Conservation (phyloP, 2,329 filamentous ascomycete species). For the Trichoderma gracile region DNA sequence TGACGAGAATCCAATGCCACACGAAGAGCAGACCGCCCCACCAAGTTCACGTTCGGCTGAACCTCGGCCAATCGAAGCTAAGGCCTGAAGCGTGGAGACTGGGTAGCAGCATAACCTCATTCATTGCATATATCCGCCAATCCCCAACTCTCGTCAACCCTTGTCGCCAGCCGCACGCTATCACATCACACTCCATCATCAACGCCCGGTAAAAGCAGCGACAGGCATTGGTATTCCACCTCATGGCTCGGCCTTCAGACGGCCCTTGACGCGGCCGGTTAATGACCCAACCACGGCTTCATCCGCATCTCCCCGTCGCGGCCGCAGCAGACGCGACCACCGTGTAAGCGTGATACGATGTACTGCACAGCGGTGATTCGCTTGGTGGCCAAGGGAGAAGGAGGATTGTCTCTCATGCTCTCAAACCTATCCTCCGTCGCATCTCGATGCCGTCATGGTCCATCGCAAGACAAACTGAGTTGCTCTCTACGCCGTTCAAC, state of each 20-base stretch:
- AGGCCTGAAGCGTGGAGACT: background rate
- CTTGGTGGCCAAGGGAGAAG: background rate
- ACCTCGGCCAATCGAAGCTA: conserved; percentile 1
- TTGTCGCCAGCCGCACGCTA: background rate
- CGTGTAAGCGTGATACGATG: conserved; percentile 14
- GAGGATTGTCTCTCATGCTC: background rate
- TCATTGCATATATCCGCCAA: background rate
- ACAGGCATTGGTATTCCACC: background rate
- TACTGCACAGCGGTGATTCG: background rate
- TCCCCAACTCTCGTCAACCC: background rate
- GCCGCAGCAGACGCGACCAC: conserved; percentile 26
- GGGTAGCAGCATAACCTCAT: background rate
- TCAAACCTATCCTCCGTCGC: conserved; percentile 14
- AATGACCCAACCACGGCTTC: conserved; percentile 22
- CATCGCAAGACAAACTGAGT: background rate
- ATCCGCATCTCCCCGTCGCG: conserved; percentile 22
- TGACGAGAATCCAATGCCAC: conserved; percentile 9
- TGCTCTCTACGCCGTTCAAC: conserved; percentile 2
- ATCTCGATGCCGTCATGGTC: background rate
- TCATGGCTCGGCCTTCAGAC: conserved; percentile 9
- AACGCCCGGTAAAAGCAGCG: conserved; percentile 14
- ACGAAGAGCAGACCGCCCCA: conserved; percentile 16
- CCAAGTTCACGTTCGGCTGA: background rate
- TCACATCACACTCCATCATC: background rate
- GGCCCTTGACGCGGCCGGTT: conserved; percentile 8